phyloP scores from a whole-genome alignment of 371 early-diverging fungal species.

The Circinella minor region DNA sequence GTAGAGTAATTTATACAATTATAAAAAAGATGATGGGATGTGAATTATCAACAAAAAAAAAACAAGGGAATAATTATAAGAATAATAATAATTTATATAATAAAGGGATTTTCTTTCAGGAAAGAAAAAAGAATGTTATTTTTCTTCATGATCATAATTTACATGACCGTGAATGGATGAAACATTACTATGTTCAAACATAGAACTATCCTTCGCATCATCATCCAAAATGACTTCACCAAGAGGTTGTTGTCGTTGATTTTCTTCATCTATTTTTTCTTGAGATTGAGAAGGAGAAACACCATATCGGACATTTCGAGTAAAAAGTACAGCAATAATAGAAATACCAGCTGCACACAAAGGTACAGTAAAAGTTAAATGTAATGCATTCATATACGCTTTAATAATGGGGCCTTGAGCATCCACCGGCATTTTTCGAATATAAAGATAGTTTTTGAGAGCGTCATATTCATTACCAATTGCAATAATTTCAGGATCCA shows the following conservation, averaged over 20 bases:
- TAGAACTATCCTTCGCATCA: not conserved
- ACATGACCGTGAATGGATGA: too few species aligned
- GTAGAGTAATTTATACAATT: too few species aligned
- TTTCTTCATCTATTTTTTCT: not conserved
- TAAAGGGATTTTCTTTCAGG: too few species aligned
- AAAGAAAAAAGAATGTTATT: not conserved
- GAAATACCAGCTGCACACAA: conserved; percentile 60
- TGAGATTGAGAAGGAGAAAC: not conserved
- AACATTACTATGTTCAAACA: too few species aligned
- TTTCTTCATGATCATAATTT: not conserved
- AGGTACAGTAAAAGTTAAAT: conserved; percentile 60
- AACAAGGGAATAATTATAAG: too few species aligned
- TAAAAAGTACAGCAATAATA: conserved; percentile 52
- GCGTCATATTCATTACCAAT: conserved; percentile 36
- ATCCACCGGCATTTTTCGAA: conserved; percentile 38
- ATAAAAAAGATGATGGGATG: too few species aligned
- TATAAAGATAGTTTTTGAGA: conserved; percentile 36
- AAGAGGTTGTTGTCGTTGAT: not conserved
- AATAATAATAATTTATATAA: too few species aligned
- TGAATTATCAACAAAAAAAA: too few species aligned
- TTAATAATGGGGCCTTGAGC: conserved; percentile 49
- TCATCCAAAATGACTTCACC: not conserved
- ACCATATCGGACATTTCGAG: conserved; percentile 44
- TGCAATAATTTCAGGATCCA: conserved; percentile 27
- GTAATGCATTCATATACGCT: conserved; percentile 63